Conservation (phyloP, 495 filamentous ascomycete species). For the Baudoinia panamericana region DNA sequence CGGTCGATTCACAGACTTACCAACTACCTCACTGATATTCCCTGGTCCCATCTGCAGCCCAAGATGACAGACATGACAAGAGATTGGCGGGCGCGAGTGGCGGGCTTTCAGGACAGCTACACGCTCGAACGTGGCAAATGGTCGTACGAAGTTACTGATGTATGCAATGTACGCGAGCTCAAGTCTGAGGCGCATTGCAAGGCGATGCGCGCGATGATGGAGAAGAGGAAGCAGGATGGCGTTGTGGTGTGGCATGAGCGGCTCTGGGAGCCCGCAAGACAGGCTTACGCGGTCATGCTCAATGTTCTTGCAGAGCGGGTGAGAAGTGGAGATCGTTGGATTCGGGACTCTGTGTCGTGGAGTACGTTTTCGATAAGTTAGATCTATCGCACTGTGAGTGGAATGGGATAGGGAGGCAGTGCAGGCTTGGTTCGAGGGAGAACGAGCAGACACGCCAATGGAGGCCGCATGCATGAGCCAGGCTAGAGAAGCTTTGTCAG, state of each 20-base stretch:
- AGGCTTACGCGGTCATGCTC: too few relatives aligned
- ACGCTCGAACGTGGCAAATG: background rate
- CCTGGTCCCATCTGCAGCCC: background rate
- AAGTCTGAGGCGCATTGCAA: background rate
- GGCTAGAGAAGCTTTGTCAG: too few relatives aligned
- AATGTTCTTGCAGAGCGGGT: too few relatives aligned
- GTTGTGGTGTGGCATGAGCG: slow-evolving; percentile 1
- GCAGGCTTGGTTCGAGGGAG: too few relatives aligned
- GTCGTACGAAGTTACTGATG: background rate
- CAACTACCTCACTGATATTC: background rate
- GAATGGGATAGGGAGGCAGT: too few relatives aligned
- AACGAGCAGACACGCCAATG: too few relatives aligned
- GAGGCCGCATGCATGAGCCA: too few relatives aligned
- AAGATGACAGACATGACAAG: background rate
- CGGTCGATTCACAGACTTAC: background rate
- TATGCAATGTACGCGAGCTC: background rate
- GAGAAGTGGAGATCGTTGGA: too few relatives aligned
- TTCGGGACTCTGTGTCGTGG: too few relatives aligned
- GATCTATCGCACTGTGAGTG: too few relatives aligned
- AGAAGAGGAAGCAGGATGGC: background rate
- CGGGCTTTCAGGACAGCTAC: background rate
- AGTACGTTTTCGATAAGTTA: too few relatives aligned
- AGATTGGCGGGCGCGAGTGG: background rate
- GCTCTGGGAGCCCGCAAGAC: background rate
- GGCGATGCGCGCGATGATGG: background rate